phyloP scores from a whole-genome alignment of 176 grass and related monocot genomes.

The Puccinellia tenuiflora region DNA sequence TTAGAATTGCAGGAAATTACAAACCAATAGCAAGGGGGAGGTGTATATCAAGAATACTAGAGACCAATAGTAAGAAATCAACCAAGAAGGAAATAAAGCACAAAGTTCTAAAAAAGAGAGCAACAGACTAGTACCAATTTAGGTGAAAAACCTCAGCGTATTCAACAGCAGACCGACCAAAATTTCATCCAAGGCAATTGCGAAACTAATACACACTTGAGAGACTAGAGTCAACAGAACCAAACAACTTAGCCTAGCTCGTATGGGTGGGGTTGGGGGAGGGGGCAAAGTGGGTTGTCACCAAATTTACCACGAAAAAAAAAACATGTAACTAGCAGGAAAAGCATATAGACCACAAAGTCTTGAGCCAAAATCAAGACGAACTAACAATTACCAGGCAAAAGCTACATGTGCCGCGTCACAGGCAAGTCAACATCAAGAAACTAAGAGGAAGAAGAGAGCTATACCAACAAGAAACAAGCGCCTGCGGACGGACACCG shows the following conservation, averaged over 20 bases:
- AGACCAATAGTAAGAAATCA: not conserved
- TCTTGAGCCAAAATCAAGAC: not conserved
- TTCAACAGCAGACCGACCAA: not conserved
- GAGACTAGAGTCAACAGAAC: not conserved
- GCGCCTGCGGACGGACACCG: not conserved
- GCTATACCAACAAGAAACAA: slow-evolving; percentile 26
- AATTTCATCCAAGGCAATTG: not conserved
- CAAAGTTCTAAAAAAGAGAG: not conserved
- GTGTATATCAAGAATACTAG: not conserved
- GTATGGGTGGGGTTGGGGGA: no score
- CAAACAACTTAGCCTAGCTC: not conserved
- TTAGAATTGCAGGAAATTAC: not conserved
- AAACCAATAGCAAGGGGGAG: no score
- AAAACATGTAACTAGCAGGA: not conserved
- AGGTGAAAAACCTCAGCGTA: not conserved
- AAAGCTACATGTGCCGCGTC: not conserved
- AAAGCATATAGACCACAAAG: not conserved
- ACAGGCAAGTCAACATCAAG: not conserved
- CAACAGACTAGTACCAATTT: not conserved
- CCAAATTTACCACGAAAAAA: not conserved
- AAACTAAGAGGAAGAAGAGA: not conserved
- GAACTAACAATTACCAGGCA: not conserved
- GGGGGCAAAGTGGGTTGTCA: no score
- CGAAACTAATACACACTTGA: not conserved
- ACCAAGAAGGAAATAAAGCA: not conserved